Percentiles rank a stretch among this genome's conserved stretches.
Conservation (phyloP, 78 protist genomes). For the Dictyostelium brefeldianum region DNA sequence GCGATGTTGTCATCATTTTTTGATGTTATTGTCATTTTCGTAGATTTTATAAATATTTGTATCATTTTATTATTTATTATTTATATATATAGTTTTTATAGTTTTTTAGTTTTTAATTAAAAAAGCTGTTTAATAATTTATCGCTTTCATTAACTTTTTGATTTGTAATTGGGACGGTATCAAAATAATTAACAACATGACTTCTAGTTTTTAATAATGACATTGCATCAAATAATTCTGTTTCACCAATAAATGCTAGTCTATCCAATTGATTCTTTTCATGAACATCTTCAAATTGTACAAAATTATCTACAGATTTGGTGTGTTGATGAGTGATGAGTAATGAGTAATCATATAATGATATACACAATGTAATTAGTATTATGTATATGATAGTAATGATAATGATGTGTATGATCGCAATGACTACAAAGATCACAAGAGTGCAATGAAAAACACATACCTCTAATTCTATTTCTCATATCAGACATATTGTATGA, state of each 20-base stretch:
- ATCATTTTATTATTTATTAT: not conserved
- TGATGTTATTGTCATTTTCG: too few species aligned
- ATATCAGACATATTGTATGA: conserved; percentile 61
- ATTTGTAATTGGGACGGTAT: not conserved
- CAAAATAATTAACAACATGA: conserved; percentile 79
- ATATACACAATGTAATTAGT: not conserved
- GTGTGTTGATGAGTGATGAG: not conserved
- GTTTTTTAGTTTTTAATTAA: not conserved
- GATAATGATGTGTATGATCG: not conserved
- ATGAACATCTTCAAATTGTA: conserved; percentile 28
- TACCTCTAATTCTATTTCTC: conserved; percentile 64
- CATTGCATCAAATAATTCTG: conserved; percentile 70
- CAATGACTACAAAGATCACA: not conserved
- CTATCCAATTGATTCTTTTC: conserved; percentile 55
- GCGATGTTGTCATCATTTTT: too few species aligned
- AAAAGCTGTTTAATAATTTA: conserved; percentile 6
- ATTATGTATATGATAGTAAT: not conserved
- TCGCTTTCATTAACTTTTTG: conserved; percentile 21
- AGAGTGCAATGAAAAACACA: not conserved
- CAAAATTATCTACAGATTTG: conserved; percentile 11
- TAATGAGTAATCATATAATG: not conserved
- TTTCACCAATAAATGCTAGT: conserved; percentile 77
- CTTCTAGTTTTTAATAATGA: conserved; percentile 73
- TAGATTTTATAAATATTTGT: not conserved
- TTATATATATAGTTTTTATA: not conserved